Evolutionary conservation across 257 asterid species (phyloP).

Genomic region (Marsdenia floribunda): DNA sequence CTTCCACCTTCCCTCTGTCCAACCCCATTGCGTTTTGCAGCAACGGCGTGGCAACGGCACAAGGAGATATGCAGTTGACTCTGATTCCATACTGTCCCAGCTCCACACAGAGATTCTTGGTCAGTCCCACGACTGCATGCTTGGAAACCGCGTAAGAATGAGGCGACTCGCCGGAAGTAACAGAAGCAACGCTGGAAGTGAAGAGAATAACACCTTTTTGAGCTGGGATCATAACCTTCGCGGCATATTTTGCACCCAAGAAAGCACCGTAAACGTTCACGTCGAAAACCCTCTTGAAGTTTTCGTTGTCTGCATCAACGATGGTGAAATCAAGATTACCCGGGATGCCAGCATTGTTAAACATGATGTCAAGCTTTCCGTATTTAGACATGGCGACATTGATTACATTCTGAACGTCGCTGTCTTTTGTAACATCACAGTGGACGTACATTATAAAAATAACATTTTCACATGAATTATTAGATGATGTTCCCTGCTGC

Average conservation of each 20-base stretch:
- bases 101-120: conserved; percentile 60
- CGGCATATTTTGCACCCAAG: conserved; percentile 69
- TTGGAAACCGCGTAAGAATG: conserved; percentile 60
- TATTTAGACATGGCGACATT: conserved; percentile 36
- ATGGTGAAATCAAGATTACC: conserved; percentile 50
- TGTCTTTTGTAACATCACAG: conserved; percentile 56
- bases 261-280: conserved; percentile 67
- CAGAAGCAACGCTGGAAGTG: conserved; percentile 57
- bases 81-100: conserved; percentile 64
- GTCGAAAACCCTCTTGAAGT: conserved; percentile 58
- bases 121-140: conserved; percentile 71
- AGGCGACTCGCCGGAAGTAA: conserved; percentile 51
- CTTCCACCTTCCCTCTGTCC: conserved; percentile 45
- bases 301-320: conserved; percentile 37
- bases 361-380: conserved; percentile 70
- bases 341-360: conserved; percentile 73
- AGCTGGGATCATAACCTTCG: conserved; percentile 73
- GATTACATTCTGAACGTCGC: conserved; percentile 35
- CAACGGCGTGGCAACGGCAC: conserved; percentile 70
- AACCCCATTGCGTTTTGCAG: conserved; percentile 39
- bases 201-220: conserved; percentile 47
- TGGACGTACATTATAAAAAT: conserved; percentile 38
- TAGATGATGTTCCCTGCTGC: conserved; percentile 21
- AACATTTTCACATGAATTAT: background rate
- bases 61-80: conserved; percentile 67